phyloP scores from a whole-genome alignment of 148 eudicot species.

The Gaultheria prostrata region DNA sequence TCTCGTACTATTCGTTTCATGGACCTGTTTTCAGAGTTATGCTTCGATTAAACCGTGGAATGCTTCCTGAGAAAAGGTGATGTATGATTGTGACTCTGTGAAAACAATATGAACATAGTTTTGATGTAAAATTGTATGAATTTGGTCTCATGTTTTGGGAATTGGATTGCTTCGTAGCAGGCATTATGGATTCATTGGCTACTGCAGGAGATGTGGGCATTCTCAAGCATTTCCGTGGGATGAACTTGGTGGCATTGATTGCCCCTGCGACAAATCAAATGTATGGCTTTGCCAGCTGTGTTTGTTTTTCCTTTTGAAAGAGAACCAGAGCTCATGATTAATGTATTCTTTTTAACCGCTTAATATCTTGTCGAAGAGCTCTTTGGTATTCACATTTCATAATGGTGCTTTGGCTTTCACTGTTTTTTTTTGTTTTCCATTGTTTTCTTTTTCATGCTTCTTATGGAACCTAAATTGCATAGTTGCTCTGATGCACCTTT shows the following conservation, averaged over 20 bases:
- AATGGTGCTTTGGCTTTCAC: neutral
- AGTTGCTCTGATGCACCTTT: neutral
- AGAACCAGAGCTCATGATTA: neutral
- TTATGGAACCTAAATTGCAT: neutral
- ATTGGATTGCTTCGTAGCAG: slow-evolving; percentile 38
- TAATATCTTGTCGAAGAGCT: neutral
- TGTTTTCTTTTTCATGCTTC: neutral
- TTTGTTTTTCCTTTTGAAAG: neutral
- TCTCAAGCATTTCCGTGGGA: slow-evolving; percentile 66
- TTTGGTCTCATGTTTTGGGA: neutral
- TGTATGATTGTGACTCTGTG: neutral
- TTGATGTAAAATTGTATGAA: neutral
- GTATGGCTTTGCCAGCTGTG: slow-evolving; percentile 30
- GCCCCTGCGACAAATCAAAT: slow-evolving; percentile 51
- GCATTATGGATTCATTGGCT: slow-evolving; percentile 74
- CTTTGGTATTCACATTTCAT: neutral
- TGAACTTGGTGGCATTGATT: slow-evolving; percentile 60
- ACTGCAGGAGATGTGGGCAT: slow-evolving; percentile 77
- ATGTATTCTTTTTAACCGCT: neutral
- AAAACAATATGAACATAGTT: neutral
- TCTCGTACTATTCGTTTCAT: slow-evolving; percentile 94
- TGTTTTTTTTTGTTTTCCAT: neutral
- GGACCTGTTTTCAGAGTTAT: slow-evolving; percentile 93
- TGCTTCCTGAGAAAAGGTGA: slow-evolving; percentile 56
- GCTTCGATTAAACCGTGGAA: slow-evolving; percentile 76